These are phyloP conservation scores for Rhizophagus sp. DNA, from an alignment of 192 early-diverging fungal species.

Conservation along the genomic window DNA sequence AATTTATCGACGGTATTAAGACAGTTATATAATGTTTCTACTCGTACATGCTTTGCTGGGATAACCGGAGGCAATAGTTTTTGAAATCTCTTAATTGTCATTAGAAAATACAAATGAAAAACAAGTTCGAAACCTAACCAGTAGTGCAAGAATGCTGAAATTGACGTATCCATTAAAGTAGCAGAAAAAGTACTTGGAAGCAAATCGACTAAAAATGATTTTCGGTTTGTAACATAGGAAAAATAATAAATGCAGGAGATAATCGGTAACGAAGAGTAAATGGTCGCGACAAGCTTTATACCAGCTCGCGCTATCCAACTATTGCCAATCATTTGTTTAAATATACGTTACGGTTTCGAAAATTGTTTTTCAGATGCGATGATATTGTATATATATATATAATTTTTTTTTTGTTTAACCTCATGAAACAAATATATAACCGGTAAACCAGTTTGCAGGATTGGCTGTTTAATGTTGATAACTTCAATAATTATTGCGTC, in stretches of 20 bases:
- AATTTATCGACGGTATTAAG: neutral
- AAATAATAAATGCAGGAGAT: neutral
- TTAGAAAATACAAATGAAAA: constrained; percentile 4
- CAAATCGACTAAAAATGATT: neutral
- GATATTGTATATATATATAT: no score
- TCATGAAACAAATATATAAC: no score
- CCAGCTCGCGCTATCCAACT: neutral
- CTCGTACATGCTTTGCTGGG: neutral
- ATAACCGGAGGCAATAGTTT: neutral
- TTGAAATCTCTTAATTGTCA: constrained; percentile 9
- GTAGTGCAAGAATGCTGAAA: neutral
- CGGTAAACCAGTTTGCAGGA: no score
- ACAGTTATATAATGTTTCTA: neutral
- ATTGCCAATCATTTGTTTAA: neutral
- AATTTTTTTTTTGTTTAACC: no score
- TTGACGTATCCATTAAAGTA: neutral
- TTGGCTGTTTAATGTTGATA: no score
- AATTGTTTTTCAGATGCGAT: no score
- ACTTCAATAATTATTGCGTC: no score
- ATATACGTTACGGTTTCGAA: no score
- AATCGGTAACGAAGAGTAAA: neutral
- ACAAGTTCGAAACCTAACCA: constrained; percentile 13
- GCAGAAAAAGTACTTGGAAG: neutral
- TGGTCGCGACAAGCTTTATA: neutral
- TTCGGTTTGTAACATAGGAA: neutral